Percentiles rank a stretch among this genome's conserved stretches.
Evolutionary conservation across 1,284 basidiomycete species (phyloP).

Genomic region (Cystobasidium pallidum): DNA sequence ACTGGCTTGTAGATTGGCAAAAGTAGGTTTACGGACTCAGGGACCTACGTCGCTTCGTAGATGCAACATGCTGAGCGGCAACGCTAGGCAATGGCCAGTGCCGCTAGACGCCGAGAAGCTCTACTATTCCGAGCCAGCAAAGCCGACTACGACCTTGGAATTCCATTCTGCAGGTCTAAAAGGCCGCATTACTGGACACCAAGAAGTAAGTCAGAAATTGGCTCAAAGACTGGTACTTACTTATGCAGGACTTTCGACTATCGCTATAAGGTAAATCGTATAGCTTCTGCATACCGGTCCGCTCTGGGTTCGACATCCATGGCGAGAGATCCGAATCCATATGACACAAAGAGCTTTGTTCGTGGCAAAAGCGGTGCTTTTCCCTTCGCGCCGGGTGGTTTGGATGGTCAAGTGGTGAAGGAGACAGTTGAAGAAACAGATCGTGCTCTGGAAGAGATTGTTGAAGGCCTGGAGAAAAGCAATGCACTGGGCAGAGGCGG

Average conservation of each 20-base stretch:
- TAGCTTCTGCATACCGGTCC: constrained; percentile 38
- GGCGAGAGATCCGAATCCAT: constrained; percentile 74
- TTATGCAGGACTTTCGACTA: constrained; percentile 60
- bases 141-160: constrained; percentile 65
- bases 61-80: neutral
- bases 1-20: constrained; percentile 44
- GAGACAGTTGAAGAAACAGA: constrained; percentile 41
- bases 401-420: constrained; percentile 57
- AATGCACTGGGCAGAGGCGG: constrained; percentile 55
- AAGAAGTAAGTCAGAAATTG: constrained; percentile 62
- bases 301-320: constrained; percentile 65
- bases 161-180: constrained; percentile 77
- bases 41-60: no score
- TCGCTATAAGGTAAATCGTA: constrained; percentile 35
- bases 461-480: constrained; percentile 49
- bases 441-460: constrained; percentile 58
- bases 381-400: constrained; percentile 88
- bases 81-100: constrained; percentile 39
- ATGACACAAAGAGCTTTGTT: constrained; percentile 72
- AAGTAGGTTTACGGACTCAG: no score
- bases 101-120: constrained; percentile 18
- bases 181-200: constrained; percentile 77
- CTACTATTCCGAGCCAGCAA: constrained; percentile 35
- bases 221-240: constrained; percentile 50
- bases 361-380: constrained; percentile 89